phyloP scores from a whole-genome alignment of 495 filamentous ascomycete species.

The Clohesyomyces aquaticus region DNA sequence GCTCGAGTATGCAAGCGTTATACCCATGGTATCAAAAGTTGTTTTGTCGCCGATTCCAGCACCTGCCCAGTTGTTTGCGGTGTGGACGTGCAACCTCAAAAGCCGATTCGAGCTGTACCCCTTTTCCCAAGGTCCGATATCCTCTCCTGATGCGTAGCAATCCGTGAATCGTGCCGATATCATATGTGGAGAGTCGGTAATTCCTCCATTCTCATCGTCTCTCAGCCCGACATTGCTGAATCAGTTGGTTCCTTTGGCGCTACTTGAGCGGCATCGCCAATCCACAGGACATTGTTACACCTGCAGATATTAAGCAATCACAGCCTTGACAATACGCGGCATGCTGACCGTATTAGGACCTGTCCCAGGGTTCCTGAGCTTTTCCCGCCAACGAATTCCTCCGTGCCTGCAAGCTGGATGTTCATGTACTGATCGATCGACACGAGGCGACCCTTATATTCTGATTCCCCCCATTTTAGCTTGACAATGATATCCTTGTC shows the following conservation, averaged over 20 bases:
- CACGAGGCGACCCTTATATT: conserved; percentile 91
- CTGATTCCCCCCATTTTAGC: conserved; percentile 96
- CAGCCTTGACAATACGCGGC: background rate
- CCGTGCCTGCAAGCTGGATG: conserved; percentile 83
- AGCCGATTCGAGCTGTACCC: background rate
- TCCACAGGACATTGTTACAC: conserved; percentile 96
- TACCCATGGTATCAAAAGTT: conserved; percentile 10
- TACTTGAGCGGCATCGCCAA: conserved; percentile 63
- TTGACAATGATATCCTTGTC: conserved; percentile 87
- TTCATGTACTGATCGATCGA: conserved; percentile 99
- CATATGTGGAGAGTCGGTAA: background rate
- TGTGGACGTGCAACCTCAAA: background rate
- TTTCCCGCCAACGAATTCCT: conserved; percentile 91
- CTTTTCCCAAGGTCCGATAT: background rate
- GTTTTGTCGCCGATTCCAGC: background rate
- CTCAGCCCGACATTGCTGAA: conserved; percentile 65
- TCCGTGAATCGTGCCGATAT: background rate
- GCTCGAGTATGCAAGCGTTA: background rate
- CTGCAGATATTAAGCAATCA: conserved; percentile 49
- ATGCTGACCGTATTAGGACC: conserved; percentile 76
- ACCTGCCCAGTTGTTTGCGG: too few relatives aligned
- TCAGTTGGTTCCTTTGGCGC: conserved; percentile 54
- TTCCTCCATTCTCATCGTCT: background rate
- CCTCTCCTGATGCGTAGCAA: too few relatives aligned
- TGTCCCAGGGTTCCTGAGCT: conserved; percentile 80